phyloP scores from a whole-genome alignment of 305 asterid species.

The Stenogyne calaminthoides region DNA sequence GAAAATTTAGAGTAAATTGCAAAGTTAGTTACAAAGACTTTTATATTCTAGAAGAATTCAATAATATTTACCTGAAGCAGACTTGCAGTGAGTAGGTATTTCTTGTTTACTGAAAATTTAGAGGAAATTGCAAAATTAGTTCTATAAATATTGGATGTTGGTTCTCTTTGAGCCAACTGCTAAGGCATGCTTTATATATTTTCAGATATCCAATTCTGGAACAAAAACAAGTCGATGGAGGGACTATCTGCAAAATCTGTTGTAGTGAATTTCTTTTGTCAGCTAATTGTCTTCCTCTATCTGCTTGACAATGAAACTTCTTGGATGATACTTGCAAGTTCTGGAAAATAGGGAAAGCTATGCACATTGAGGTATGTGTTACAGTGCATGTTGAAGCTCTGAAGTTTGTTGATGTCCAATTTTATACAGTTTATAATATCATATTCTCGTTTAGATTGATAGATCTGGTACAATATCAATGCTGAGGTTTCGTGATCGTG shows the following conservation, averaged over 20 bases:
- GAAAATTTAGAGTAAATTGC: not conserved
- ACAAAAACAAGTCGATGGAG: constrained; percentile 99
- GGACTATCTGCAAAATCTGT: constrained; percentile 96
- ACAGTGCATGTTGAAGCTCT: constrained; percentile 8
- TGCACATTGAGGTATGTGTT: constrained; percentile 88
- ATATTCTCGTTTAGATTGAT: constrained; percentile 60
- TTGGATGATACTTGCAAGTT: constrained; percentile 99
- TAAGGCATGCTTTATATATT: constrained; percentile 16
- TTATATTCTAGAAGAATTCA: no score
- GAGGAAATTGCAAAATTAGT: no score
- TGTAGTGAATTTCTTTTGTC: constrained; percentile 85
- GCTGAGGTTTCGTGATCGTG: constrained; percentile 95
- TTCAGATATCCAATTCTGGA: constrained; percentile 98
- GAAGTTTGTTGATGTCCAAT: constrained; percentile 16
- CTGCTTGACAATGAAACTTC: constrained; percentile 97
- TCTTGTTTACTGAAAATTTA: no score
- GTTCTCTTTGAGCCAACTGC: constrained; percentile 22
- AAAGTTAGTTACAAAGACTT: no score
- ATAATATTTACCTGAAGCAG: no score
- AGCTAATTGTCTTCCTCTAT: constrained; percentile 89
- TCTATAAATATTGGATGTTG: no score
- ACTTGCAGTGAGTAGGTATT: no score
- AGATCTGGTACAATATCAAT: constrained; percentile 88
- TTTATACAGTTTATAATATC: not conserved
- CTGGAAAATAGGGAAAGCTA: constrained; percentile 99